Evolutionary conservation across 768 basidiomycete genomes (phyloP), one percentile per base, ranked within the genome.

Genomic region (Sarcodon aspratus): DNA sequence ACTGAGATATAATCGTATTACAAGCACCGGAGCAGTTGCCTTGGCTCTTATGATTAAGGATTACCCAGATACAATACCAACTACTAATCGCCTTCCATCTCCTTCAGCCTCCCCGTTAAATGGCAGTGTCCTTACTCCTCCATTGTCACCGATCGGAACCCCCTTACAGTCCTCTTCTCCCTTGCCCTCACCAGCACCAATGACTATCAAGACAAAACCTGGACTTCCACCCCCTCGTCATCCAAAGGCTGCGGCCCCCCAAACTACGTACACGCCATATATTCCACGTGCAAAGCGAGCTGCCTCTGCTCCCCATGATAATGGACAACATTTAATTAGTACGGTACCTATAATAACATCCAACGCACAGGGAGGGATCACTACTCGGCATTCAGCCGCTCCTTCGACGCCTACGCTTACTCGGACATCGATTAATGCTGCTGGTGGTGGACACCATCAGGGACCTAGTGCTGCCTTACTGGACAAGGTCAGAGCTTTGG

Each of bases 31-130:
- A 33, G 92, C 86, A 7, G 91, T 98, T 6, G 87, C 92, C 0
- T 72, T 98, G 10, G 93, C 95, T 0, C 74, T 96, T 46, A 94
- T 99, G 90, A 93, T 97, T 53, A 79, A 88, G 46, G 95, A 99
- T 63, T 98, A 97, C 60, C 89, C 91, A 3, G 91, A 96, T 54
- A 73, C 83, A 38, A 75, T 82, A 54, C 65, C 67, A 2, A 50
- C 56, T 10, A 49, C 62, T 15, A 55, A 57, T 32, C 56, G 60
- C 31, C 50, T 58, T 9, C 35, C 53, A 13, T 57, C 55, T 4
- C 53, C 61, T 4, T 47, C 58, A 1, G 52, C 59, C 17, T 27
- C 21, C 21, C 21, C 21, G 21, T 27, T 27, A 27, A 27, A 27
- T 27, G 21, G 5, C 21, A 27, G 21, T 27, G 56, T 55, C 10